phyloP scores from a whole-genome alignment of 2,329 filamentous ascomycete genomes.

The Aphanocladium album region DNA sequence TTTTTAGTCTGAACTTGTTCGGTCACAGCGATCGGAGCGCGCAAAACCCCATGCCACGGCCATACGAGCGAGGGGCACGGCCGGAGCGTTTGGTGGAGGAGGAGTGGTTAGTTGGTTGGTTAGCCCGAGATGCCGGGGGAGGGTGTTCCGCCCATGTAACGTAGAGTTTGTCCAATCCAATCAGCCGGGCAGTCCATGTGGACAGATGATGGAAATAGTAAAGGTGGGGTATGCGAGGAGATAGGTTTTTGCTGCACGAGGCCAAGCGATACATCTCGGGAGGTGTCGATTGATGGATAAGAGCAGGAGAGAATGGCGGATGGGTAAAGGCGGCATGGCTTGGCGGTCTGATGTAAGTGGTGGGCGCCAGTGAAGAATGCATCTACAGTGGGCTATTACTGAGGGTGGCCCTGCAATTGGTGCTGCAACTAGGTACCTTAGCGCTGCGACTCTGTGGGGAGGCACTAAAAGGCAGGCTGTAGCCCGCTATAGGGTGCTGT shows the following conservation, averaged over 20 bases:
- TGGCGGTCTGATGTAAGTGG: background rate
- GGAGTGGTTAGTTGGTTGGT: background rate
- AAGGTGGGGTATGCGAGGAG: background rate
- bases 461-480: no score
- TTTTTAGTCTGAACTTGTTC: background rate
- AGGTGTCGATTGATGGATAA: background rate
- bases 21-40: background rate
- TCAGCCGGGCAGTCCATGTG: slow-evolving; percentile 10
- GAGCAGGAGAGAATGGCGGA: background rate
- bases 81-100: background rate
- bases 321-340: background rate
- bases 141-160: background rate
- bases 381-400: background rate
- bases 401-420: no score
- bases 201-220: background rate
- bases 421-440: no score
- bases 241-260: background rate
- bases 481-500: no score
- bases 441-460: no score
- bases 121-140: background rate
- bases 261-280: background rate
- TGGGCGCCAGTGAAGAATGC: background rate
- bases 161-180: slow-evolving; percentile 3
- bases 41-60: background rate
- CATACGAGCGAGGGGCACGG: background rate